Conservation (phyloP, 106 monocot species). For the Alisma plantagoaquatica region DNA sequence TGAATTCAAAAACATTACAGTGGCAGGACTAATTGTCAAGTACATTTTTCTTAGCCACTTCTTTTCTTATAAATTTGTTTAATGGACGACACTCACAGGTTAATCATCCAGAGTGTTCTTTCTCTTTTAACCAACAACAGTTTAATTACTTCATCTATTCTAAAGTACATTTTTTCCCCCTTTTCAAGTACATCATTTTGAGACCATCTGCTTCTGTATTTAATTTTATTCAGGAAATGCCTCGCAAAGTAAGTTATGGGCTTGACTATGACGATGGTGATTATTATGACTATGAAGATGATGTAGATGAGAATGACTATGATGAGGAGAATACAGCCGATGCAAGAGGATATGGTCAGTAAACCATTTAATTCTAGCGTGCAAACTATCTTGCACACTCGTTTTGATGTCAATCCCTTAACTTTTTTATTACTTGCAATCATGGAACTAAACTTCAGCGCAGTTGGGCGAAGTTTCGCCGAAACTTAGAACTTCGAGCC, state of each 20-base stretch:
- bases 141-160: no score
- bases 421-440: background rate
- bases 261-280: slow-evolving; percentile 43
- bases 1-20: no score
- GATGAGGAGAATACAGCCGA: no score
- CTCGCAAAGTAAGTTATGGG: slow-evolving; percentile 49
- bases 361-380: background rate
- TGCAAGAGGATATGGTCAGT: slow-evolving; percentile 10
- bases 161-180: no score
- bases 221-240: slow-evolving; percentile 36
- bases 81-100: no score
- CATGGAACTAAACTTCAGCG: background rate
- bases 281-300: slow-evolving; percentile 36
- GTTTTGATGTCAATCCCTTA: background rate
- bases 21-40: no score
- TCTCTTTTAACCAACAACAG: no score
- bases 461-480: background rate
- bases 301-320: slow-evolving; percentile 23
- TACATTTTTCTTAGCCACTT: no score
- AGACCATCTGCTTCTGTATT: background rate
- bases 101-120: no score
- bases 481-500: no score
- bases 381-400: background rate
- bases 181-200: no score
- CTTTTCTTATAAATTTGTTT: no score